A percentile compares a stretch with the other conserved stretches of the same genome.
phyloP scores from a whole-genome alignment of 306 rosid species.

The Fagus crenata region DNA sequence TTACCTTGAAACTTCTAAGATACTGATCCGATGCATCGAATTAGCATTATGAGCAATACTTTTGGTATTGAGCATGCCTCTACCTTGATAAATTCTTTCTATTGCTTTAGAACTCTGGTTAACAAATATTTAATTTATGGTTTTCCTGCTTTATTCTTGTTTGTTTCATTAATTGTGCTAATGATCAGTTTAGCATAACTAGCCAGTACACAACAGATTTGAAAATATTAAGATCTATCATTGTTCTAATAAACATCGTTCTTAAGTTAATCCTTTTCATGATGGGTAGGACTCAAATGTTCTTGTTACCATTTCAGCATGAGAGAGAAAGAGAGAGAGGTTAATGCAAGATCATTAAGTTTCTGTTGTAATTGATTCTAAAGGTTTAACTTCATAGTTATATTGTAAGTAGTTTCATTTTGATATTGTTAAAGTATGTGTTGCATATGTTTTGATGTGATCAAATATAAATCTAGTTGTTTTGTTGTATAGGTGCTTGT shows the following conservation, averaged over 20 bases:
- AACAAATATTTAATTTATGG: background rate
- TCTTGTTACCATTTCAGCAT: background rate
- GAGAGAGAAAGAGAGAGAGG: background rate
- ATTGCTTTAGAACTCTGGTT: background rate
- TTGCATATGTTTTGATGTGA: constrained; percentile 2
- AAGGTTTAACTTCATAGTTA: background rate
- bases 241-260: background rate
- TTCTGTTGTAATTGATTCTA: background rate
- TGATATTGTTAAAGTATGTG: background rate
- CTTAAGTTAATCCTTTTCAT: background rate
- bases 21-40: background rate
- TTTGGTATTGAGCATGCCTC: background rate
- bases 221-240: background rate
- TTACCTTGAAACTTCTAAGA: background rate
- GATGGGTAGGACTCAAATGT: background rate
- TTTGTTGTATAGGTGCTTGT: constrained; percentile 69
- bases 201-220: background rate
- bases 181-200: background rate
- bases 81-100: background rate
- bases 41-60: background rate
- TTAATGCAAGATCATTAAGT: background rate
- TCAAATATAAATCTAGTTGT: constrained; percentile 7
- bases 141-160: constrained; percentile 1
- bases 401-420: background rate
- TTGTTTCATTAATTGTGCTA: background rate